Conservation (phyloP, 306 rosid genomes). For the Acacia confusa region DNA sequence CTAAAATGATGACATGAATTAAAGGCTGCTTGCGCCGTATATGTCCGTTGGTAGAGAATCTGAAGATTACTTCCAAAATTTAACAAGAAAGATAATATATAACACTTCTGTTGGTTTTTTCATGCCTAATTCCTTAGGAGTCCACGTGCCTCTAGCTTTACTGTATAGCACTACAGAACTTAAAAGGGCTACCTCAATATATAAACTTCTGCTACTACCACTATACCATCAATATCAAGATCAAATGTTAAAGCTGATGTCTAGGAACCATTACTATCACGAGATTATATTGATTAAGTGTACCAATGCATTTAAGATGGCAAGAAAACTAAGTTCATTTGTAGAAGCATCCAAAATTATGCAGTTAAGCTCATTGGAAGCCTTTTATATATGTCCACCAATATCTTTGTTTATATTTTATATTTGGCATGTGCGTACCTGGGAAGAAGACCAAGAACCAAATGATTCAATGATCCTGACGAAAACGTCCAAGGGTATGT, state of each 20-base stretch:
- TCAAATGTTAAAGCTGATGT: background rate
- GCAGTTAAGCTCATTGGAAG: no score
- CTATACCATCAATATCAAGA: background rate
- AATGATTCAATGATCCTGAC: no score
- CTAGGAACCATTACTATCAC: background rate
- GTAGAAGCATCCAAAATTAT: no score
- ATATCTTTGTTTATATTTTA: no score
- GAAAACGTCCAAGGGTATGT: no score
- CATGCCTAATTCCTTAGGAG: background rate
- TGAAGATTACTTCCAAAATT: constrained; percentile 9
- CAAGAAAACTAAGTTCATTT: background rate
- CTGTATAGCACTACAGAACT: background rate
- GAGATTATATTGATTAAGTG: background rate
- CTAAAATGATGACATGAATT: background rate
- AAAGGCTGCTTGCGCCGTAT: background rate
- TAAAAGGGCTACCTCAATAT: background rate
- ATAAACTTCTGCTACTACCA: background rate
- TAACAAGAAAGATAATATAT: background rate
- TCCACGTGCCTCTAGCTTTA: no score
- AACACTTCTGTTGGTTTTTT: background rate
- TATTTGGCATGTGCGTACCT: no score
- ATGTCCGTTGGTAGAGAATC: background rate
- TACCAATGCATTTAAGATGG: background rate
- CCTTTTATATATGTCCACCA: no score
- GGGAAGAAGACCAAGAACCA: no score